These are phyloP conservation scores for Orbilia quercus DNA, from an alignment of 2,329 filamentous ascomycete genomes.

Conservation along the genomic window DNA sequence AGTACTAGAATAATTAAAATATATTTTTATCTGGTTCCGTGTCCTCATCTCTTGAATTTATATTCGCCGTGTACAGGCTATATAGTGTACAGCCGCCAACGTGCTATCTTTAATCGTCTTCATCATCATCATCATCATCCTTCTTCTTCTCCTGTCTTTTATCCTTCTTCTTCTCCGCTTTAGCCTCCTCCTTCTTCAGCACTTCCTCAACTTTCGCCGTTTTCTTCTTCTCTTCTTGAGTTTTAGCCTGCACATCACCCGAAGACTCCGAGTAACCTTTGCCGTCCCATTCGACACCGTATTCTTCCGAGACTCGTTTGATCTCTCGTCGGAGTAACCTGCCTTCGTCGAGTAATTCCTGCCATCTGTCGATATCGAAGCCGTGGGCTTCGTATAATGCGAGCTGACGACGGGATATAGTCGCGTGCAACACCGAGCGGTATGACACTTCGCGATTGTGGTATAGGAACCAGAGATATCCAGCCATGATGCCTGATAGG, in stretches of 20 bases:
- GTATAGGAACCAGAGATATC: constrained; percentile 93
- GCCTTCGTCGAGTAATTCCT: constrained; percentile 79
- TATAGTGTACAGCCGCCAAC: background rate
- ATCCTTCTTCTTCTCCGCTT: constrained; percentile 62
- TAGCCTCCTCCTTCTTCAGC: constrained; percentile 62
- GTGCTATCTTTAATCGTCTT: constrained; percentile 1
- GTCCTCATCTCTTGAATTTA: no score
- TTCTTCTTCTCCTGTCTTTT: constrained; percentile 61
- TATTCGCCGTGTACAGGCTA: no score
- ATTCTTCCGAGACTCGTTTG: constrained; percentile 81
- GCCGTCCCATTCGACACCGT: constrained; percentile 91
- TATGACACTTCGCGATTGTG: constrained; percentile 91
- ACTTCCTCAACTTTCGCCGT: constrained; percentile 67
- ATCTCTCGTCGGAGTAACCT: constrained; percentile 83
- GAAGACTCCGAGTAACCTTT: constrained; percentile 70
- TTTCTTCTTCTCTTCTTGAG: constrained; percentile 67
- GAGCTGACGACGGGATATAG: constrained; percentile 80
- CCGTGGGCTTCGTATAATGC: constrained; percentile 79
- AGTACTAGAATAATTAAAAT: no score
- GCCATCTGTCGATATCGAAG: constrained; percentile 82
- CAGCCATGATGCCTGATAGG: constrained; percentile 85
- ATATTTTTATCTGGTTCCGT: no score
- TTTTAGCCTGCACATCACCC: constrained; percentile 67
- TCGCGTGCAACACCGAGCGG: constrained; percentile 85
- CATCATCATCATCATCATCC: constrained; percentile 25